phyloP scores from a whole-genome alignment of 345 rosid species.

The Pistacia vera region DNA sequence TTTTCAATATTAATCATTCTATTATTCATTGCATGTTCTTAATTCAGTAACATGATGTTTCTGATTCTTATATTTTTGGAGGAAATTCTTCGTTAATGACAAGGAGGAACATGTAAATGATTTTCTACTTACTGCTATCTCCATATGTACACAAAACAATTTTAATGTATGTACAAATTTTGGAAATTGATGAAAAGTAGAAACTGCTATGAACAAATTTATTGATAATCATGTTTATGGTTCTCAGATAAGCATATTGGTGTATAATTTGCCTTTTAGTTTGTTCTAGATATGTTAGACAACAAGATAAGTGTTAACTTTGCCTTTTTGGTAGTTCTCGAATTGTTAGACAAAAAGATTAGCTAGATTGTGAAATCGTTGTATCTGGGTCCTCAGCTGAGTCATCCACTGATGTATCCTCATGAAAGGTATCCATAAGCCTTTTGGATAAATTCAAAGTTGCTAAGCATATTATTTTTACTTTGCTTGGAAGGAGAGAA shows the following conservation, averaged over 20 bases:
- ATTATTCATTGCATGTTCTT: background rate
- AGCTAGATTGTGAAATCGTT: background rate
- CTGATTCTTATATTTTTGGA: constrained; percentile 8
- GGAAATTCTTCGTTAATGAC: constrained; percentile 5
- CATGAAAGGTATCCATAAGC: background rate
- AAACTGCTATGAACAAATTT: background rate
- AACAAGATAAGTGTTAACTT: background rate
- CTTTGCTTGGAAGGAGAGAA: background rate
- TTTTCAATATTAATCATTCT: background rate
- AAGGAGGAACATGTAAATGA: background rate
- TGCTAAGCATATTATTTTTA: background rate
- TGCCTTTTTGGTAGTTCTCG: background rate
- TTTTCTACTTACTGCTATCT: background rate
- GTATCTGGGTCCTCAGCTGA: background rate
- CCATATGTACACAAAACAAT: background rate
- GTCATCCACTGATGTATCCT: background rate
- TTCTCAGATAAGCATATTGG: background rate
- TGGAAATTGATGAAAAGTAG: background rate
- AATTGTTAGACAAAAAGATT: background rate
- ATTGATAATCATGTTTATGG: background rate
- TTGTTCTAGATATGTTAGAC: background rate
- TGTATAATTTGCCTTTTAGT: background rate
- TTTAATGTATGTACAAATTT: background rate
- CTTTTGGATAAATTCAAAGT: background rate
- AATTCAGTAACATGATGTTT: background rate